These are phyloP conservation scores for Aspergillus funiculosus DNA, from an alignment of 495 filamentous ascomycete species.

Conservation along the genomic window DNA sequence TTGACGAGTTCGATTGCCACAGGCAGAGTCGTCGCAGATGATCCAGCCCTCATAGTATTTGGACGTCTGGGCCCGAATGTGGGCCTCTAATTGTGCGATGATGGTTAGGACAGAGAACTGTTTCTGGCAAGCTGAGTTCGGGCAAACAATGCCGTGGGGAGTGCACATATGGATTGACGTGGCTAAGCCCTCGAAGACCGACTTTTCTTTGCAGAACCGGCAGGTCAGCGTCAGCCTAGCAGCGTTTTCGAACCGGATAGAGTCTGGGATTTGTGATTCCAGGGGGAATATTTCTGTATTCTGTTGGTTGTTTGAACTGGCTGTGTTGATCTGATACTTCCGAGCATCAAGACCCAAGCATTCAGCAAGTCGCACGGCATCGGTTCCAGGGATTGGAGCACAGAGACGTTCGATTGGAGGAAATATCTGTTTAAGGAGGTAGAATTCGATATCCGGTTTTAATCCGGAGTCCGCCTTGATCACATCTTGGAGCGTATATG, in stretches of 20 bases:
- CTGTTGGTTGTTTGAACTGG: conserved; percentile 48
- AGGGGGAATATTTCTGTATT: conserved; percentile 66
- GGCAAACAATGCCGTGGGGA: conserved; percentile 68
- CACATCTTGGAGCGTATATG: conserved; percentile 81
- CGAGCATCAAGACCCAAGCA: conserved; percentile 85
- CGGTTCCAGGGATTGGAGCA: conserved; percentile 88
- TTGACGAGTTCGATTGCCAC: conserved; percentile 81
- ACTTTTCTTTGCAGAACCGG: conserved; percentile 65
- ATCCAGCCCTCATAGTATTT: conserved; percentile 91
- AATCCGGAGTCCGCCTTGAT: conserved; percentile 66
- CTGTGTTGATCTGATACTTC: conserved; percentile 72
- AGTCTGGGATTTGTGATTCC: conserved; percentile 89
- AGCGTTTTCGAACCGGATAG: conserved; percentile 72
- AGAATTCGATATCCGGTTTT: conserved; percentile 88
- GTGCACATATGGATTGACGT: conserved; percentile 53
- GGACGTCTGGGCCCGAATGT: conserved; percentile 68
- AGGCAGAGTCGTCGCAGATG: conserved; percentile 79
- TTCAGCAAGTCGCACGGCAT: conserved; percentile 79
- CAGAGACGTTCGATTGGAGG: conserved; percentile 97
- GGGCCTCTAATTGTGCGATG: conserved; percentile 78
- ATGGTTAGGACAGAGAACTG: conserved; percentile 65
- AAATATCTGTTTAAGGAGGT: conserved; percentile 96
- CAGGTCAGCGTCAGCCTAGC: conserved; percentile 71
- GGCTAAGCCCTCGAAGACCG: conserved; percentile 69
- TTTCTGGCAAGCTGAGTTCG: conserved; percentile 53